A percentile compares a stretch with the other conserved stretches of the same genome.
Conservation (phyloP, 2,329 filamentous ascomycete species). For the Fusarium sp. region DNA sequence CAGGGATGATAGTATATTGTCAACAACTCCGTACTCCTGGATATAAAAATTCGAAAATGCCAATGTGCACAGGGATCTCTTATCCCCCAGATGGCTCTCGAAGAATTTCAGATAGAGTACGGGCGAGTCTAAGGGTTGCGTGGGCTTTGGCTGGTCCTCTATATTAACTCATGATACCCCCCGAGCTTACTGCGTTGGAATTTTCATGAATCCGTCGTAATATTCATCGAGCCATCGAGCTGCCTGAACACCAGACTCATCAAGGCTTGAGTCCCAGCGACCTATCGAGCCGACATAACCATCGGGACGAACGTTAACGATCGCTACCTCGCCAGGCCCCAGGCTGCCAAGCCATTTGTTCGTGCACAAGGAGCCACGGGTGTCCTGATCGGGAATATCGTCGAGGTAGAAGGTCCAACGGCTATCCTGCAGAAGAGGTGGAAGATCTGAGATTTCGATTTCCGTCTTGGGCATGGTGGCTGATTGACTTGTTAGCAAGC, state of each 20-base stretch:
- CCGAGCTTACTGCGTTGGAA: conserved; percentile 50
- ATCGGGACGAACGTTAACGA: conserved; percentile 77
- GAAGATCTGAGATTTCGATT: conserved; percentile 74
- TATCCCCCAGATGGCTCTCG: conserved; percentile 15
- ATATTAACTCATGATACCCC: conserved; percentile 25
- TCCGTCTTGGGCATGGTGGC: conserved; percentile 69
- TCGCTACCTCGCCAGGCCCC: conserved; percentile 65
- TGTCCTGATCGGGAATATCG: conserved; percentile 67
- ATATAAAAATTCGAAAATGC: conserved; percentile 38
- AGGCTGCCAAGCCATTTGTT: conserved; percentile 76
- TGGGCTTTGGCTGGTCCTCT: conserved; percentile 31
- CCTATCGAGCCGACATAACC: conserved; percentile 77
- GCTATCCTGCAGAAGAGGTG: conserved; percentile 69
- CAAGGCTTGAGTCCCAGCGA: conserved; percentile 62
- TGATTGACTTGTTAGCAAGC: conserved; percentile 40
- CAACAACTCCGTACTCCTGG: conserved; percentile 38
- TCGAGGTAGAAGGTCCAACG: conserved; percentile 80
- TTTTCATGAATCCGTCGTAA: conserved; percentile 64
- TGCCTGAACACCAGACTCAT: conserved; percentile 62
- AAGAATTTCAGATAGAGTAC: conserved; percentile 6
- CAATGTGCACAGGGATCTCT: conserved; percentile 17
- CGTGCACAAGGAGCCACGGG: conserved; percentile 64
- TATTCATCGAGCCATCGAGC: conserved; percentile 66
- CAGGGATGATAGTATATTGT: conserved; percentile 11
- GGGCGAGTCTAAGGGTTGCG: conserved; percentile 4